A percentile compares a stretch with the other conserved stretches of the same genome.
phyloP scores from a whole-genome alignment of 2,329 filamentous ascomycete genomes.

The Venturia carpophila region DNA sequence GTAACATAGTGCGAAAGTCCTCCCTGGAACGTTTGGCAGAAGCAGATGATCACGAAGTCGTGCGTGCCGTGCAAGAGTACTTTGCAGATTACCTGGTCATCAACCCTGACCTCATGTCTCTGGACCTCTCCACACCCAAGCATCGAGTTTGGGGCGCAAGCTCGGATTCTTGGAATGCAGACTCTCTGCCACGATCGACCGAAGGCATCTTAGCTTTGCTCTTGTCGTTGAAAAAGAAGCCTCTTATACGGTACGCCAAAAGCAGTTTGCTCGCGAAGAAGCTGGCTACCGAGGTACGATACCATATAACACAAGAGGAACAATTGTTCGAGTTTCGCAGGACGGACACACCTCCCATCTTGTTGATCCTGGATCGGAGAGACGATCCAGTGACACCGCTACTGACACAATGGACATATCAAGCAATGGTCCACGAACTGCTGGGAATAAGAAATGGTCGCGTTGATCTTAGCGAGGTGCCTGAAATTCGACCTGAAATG shows the following conservation, averaged over 20 bases:
- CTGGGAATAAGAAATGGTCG: constrained; percentile 92
- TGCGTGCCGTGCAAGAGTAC: constrained; percentile 87
- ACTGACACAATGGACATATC: constrained; percentile 97
- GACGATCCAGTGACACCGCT: constrained; percentile 93
- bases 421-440: constrained; percentile 98
- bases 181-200: constrained; percentile 75
- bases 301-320: constrained; percentile 90
- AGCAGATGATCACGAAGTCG: constrained; percentile 94
- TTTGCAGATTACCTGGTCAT: constrained; percentile 95
- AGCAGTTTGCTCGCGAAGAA: constrained; percentile 88
- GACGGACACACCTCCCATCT: constrained; percentile 86
- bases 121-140: constrained; percentile 64
- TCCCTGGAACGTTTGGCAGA: constrained; percentile 88
- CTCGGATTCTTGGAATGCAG: constrained; percentile 84
- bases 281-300: constrained; percentile 82
- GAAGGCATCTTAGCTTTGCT: constrained; percentile 81
- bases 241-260: constrained; percentile 85
- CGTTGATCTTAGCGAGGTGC: constrained; percentile 76
- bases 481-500: constrained; percentile 76
- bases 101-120: constrained; percentile 85
- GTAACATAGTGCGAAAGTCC: constrained; percentile 95
- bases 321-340: constrained; percentile 94
- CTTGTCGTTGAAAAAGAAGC: constrained; percentile 90
- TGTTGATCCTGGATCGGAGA: constrained; percentile 81
- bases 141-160: constrained; percentile 72